phyloP scores from a whole-genome alignment of 305 asterid species.

The Solanum hybrid region DNA sequence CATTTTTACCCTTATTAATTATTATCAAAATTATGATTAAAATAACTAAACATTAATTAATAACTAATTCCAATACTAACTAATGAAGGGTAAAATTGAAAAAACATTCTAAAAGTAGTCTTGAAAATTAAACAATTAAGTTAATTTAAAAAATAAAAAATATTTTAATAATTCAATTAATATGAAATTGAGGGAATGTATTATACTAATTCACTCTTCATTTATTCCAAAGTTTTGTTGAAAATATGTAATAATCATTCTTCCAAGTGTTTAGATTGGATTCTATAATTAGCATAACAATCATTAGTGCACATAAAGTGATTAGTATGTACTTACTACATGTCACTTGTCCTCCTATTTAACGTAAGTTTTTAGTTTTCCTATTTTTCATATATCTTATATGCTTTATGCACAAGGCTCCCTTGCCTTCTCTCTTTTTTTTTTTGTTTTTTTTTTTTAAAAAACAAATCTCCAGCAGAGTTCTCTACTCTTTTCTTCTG shows the following conservation, averaged over 20 bases:
- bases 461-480: background rate
- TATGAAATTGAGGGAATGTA: too few relatives aligned
- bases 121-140: too few relatives aligned
- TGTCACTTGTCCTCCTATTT: background rate
- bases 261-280: background rate
- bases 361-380: background rate
- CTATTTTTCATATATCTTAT: background rate
- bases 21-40: too few relatives aligned
- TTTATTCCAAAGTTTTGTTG: background rate
- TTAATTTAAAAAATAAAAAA: too few relatives aligned
- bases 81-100: too few relatives aligned
- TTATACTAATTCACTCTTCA: background rate
- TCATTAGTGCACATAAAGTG: background rate
- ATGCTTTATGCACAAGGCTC: background rate
- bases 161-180: too few relatives aligned
- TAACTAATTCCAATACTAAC: too few relatives aligned
- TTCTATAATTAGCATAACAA: background rate
- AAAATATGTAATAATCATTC: background rate
- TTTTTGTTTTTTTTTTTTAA: background rate
- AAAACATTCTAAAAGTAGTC: too few relatives aligned
- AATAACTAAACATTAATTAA: too few relatives aligned
- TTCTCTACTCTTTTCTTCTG: background rate
- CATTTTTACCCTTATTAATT: too few relatives aligned
- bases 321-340: background rate
- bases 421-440: background rate